Base-by-base conservation (phyloP, 257 asterid species). In the Solanum appendiculatum region DNA sequence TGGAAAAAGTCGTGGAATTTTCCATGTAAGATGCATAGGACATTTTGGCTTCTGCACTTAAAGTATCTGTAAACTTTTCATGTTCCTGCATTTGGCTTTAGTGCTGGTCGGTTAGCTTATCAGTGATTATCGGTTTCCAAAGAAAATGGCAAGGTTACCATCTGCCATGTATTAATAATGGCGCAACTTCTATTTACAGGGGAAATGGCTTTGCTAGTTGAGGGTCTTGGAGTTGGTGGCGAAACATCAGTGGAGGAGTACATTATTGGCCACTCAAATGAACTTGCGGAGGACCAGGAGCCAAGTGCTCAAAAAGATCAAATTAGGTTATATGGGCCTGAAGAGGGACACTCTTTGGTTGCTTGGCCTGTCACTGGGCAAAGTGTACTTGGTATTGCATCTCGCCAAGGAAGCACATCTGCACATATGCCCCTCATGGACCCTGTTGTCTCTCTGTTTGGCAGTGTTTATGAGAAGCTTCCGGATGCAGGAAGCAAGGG, bases 121-220 rank as follows among this genome's bases (percentile, higher is more conserved):
- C 42, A 46, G 42, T 29, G 42, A 46, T 80, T 20, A 16, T 46
- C 9, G 16, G 31, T 29, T 18, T 48, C 27, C 66, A 29, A 20
- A 29, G 85, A 80, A 46, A 29, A 31, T 48, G 68, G 29, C 42
- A 18, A 80, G 36, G 66, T 80, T 29, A n/a, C 83, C 33, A 12
- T 40, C 56, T 75, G 33, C 20, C 81, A 36, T 66, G 85, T 39
- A 48, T 68, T 20, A 40, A 60, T 83, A 34, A 37, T 37, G 54
- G 64, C 16, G 27, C 56, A 56, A 44, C 82, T 85, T 73, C 87
- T 56, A 51, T 81, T 18, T 82, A 33, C 93, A 94, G 96, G 95
- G 88, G 98, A 94, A 70, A 89, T 93, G 98, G 94, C 98, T 16
- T 87, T 94, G 91, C 87, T 94, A 80, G 95, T 92, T 63, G 98